phyloP scores from a whole-genome alignment of 2,329 filamentous ascomycete genomes.

The Blastomyces gilchristii region DNA sequence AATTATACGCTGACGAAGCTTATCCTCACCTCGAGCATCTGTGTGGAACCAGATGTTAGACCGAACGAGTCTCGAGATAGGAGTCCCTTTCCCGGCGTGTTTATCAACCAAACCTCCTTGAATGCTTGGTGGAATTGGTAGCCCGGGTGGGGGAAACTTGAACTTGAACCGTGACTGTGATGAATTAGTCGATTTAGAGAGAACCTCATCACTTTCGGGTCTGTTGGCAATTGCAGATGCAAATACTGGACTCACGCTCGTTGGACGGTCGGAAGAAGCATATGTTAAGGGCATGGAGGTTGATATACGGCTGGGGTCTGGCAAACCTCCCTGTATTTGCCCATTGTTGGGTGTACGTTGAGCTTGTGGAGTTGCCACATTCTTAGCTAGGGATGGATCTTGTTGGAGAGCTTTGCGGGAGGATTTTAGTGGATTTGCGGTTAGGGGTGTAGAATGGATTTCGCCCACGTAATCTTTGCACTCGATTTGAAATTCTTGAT shows the following conservation, averaged over 20 bases:
- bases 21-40: conserved; percentile 10
- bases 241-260: not conserved
- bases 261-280: not conserved
- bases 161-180: not conserved
- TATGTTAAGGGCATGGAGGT: conserved; percentile 5
- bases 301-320: not conserved
- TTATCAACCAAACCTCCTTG: not conserved
- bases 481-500: not conserved
- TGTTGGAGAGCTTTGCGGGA: not conserved
- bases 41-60: conserved; percentile 13
- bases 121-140: conserved; percentile 7
- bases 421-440: not conserved
- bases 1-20: conserved; percentile 9
- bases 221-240: not conserved
- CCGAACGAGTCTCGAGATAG: conserved; percentile 7
- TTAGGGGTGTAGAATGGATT: not conserved
- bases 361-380: not conserved
- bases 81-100: not conserved
- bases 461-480: not conserved
- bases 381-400: not conserved
- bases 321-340: not conserved
- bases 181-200: not conserved
- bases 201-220: too few relatives aligned
- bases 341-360: not conserved
- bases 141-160: conserved; percentile 9